phyloP scores from a whole-genome alignment of 768 basidiomycete genomes.

The Mrakia blollopis region DNA sequence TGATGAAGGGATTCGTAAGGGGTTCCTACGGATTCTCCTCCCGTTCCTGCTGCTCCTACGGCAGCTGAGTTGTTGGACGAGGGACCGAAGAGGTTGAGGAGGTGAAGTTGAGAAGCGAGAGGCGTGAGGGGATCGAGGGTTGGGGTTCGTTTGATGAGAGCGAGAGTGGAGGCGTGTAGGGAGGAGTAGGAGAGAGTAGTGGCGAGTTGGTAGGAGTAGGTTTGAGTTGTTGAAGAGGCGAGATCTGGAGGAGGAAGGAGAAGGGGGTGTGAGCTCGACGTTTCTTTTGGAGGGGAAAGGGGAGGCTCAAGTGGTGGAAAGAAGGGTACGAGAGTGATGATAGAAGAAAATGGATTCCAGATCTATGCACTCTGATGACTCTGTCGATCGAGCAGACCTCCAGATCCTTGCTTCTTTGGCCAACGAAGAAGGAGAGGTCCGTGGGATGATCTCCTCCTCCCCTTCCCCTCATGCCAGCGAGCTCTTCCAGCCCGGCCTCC shows the following conservation, averaged over 20 bases:
- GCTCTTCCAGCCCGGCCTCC: neutral
- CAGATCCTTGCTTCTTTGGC: conserved; percentile 8
- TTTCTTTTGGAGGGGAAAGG: no score
- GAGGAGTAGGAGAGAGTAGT: conserved; percentile 69
- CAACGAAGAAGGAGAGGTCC: conserved; percentile 34
- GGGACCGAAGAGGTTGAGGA: conserved; percentile 69
- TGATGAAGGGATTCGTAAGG: conserved; percentile 95
- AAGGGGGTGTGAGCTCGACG: no score
- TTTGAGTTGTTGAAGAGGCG: conserved; percentile 40
- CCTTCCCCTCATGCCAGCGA: no score
- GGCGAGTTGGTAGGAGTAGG: conserved; percentile 24
- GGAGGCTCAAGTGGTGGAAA: no score
- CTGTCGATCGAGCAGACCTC: no score
- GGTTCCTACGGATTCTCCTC: conserved; percentile 30
- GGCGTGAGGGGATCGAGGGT: conserved; percentile 74
- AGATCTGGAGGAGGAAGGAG: no score
- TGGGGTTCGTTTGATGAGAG: conserved; percentile 82
- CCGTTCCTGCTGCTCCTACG: conserved; percentile 8
- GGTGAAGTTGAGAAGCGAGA: conserved; percentile 78
- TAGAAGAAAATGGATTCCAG: no score
- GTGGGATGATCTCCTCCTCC: neutral
- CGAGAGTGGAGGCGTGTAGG: conserved; percentile 75
- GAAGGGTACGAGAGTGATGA: no score
- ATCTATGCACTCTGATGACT: no score
- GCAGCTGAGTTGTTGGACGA: conserved; percentile 35